These are phyloP conservation scores for Xenosphaeropsis pyriputrescens DNA, from an alignment of 2,329 filamentous ascomycete species.

Conservation along the genomic window DNA sequence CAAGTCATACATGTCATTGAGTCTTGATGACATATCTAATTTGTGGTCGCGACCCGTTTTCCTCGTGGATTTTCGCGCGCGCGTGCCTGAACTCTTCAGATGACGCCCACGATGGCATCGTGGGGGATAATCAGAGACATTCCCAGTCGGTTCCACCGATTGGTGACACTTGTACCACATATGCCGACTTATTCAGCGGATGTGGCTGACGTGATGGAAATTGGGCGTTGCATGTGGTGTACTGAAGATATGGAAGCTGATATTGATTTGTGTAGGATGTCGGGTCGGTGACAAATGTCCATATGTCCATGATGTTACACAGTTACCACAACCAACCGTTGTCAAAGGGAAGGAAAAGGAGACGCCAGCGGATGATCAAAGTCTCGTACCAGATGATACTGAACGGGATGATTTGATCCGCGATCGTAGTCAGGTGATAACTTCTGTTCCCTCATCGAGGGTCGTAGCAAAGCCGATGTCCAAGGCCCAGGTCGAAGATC, in stretches of 20 bases:
- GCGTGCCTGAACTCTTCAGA: background rate
- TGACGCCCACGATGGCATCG: background rate
- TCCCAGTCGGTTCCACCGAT: background rate
- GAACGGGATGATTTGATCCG: slow-evolving; percentile 11
- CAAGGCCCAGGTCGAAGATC: slow-evolving; percentile 47
- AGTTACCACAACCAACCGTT: background rate
- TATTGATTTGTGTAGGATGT: background rate
- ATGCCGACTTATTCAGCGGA: background rate
- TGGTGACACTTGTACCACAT: background rate
- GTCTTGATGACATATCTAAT: background rate
- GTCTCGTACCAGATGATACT: slow-evolving; percentile 1
- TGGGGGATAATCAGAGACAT: background rate
- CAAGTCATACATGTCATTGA: background rate
- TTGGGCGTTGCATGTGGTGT: background rate
- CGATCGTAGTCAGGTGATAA: slow-evolving; percentile 18
- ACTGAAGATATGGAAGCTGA: background rate
- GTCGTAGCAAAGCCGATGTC: slow-evolving; percentile 53
- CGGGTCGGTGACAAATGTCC: background rate
- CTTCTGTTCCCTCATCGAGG: slow-evolving; percentile 22
- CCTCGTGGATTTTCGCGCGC: background rate
- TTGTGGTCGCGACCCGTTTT: background rate
- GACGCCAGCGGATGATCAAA: slow-evolving; percentile 1
- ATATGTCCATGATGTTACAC: background rate
- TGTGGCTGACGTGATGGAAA: background rate
- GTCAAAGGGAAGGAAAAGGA: background rate